Evolutionary conservation across 768 basidiomycete genomes (phyloP).

Genomic region (Leucocoprinus leucothites): DNA sequence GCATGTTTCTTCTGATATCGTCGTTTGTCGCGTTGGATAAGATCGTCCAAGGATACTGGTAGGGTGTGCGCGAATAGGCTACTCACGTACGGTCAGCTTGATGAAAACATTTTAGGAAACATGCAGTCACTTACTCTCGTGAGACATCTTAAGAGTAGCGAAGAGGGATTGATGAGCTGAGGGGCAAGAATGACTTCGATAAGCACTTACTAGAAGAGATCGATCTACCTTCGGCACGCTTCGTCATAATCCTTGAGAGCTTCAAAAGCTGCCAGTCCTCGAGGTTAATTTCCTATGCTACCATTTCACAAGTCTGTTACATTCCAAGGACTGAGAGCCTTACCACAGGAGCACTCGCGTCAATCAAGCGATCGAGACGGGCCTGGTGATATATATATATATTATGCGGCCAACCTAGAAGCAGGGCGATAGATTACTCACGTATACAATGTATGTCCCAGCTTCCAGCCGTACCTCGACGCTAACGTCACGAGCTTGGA

Average conservation of each 20-base stretch:
- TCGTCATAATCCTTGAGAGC: slow-evolving; percentile 37
- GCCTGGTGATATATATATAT: slow-evolving; percentile 18
- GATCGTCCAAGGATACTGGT: slow-evolving; percentile 28
- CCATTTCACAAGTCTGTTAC: no score
- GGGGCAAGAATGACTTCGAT: background rate
- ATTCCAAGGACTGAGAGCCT: no score
- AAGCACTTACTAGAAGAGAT: slow-evolving; percentile 41
- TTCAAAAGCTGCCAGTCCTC: slow-evolving; percentile 35
- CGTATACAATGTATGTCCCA: slow-evolving; percentile 44
- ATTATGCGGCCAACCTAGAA: background rate
- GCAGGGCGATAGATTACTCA: no score
- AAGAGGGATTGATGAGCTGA: slow-evolving; percentile 14
- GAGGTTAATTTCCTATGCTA: slow-evolving; percentile 18
- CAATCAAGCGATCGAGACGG: slow-evolving; percentile 25
- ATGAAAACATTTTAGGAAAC: background rate
- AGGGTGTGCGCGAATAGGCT: slow-evolving; percentile 27
- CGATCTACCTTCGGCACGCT: slow-evolving; percentile 42
- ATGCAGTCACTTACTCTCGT: background rate
- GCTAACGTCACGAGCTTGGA: slow-evolving; percentile 38
- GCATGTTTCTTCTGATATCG: slow-evolving; percentile 22
- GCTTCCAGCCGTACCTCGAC: slow-evolving; percentile 37
- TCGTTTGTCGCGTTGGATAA: slow-evolving; percentile 33
- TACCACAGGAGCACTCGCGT: background rate
- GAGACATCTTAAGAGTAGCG: slow-evolving; percentile 18
- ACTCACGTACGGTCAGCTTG: background rate